Evolutionary conservation across 331 rosid genomes (phyloP).

Genomic region (Malus hybrid): DNA sequence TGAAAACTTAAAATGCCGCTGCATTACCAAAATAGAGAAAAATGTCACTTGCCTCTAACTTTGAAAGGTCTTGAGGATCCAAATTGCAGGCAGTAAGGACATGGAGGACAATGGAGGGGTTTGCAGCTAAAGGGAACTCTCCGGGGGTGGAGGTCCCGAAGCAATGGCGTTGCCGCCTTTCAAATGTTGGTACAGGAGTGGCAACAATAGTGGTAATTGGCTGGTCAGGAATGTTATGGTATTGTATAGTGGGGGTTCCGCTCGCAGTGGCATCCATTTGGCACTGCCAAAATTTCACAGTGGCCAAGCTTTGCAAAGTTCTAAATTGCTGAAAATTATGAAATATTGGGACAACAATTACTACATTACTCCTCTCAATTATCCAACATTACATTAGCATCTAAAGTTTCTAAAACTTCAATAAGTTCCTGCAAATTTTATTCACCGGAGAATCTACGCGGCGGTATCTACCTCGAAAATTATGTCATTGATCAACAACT

Average conservation of each 20-base stretch:
- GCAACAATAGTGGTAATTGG: constrained; percentile 63
- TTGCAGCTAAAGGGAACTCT: constrained; percentile 93
- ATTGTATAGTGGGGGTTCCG: constrained; percentile 81
- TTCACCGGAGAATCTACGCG: constrained; percentile 1
- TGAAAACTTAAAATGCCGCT: constrained; percentile 7
- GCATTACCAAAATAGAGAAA: constrained; percentile 14
- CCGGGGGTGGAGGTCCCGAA: constrained; percentile 78
- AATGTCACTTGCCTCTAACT: constrained; percentile 76
- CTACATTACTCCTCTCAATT: constrained; percentile 30
- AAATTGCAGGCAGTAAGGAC: constrained; percentile 75
- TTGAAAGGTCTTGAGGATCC: constrained; percentile 96
- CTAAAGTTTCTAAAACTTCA: neutral
- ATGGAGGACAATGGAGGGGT: constrained; percentile 91
- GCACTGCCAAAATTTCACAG: constrained; percentile 72
- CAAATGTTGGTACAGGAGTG: constrained; percentile 53
- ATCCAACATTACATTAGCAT: constrained; percentile 9
- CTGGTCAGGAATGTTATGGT: constrained; percentile 85
- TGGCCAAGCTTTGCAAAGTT: constrained; percentile 65
- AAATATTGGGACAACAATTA: constrained; percentile 48
- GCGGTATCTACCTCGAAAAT: constrained; percentile 50
- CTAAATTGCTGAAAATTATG: constrained; percentile 55
- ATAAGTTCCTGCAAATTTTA: neutral
- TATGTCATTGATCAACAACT: constrained; percentile 65
- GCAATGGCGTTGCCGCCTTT: constrained; percentile 80
- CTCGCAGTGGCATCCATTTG: constrained; percentile 98